Percentiles rank a stretch among this genome's conserved stretches.
Conservation (phyloP, 441 rosid species). For the Arabidopsis lyrata region DNA sequence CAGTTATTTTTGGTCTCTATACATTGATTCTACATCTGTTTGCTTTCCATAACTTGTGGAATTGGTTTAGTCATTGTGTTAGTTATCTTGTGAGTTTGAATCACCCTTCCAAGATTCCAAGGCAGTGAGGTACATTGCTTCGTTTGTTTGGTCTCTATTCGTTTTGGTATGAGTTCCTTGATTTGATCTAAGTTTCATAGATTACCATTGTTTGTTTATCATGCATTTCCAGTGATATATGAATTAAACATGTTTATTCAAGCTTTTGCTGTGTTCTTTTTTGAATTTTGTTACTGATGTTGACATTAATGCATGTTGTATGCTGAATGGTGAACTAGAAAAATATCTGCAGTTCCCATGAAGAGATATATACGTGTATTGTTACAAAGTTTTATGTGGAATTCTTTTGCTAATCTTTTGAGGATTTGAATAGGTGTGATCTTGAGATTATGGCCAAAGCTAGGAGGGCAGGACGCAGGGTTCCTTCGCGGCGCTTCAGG, state of each 20-base stretch:
- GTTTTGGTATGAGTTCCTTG: background rate
- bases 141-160: background rate
- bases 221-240: slow-evolving; percentile 1
- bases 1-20: slow-evolving; percentile 25
- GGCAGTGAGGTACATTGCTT: slow-evolving; percentile 10
- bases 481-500: slow-evolving; percentile 59
- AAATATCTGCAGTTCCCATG: background rate
- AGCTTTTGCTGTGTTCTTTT: background rate
- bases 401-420: slow-evolving; percentile 31
- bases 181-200: slow-evolving; percentile 13
- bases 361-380: background rate
- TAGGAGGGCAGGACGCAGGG: slow-evolving; percentile 63
- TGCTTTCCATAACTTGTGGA: slow-evolving; percentile 20
- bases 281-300: too few species aligned
- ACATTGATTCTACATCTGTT: slow-evolving; percentile 21
- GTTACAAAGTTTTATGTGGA: background rate
- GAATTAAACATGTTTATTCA: background rate
- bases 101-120: slow-evolving; percentile 12
- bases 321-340: too few species aligned
- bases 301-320: background rate
- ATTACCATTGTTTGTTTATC: slow-evolving; percentile 3
- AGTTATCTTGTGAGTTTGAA: slow-evolving; percentile 15
- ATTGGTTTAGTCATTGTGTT: slow-evolving; percentile 24
- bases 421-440: slow-evolving; percentile 28
- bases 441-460: slow-evolving; percentile 70